Base-by-base conservation (phyloP, 768 basidiomycete species). In the Suillus bovinus region DNA sequence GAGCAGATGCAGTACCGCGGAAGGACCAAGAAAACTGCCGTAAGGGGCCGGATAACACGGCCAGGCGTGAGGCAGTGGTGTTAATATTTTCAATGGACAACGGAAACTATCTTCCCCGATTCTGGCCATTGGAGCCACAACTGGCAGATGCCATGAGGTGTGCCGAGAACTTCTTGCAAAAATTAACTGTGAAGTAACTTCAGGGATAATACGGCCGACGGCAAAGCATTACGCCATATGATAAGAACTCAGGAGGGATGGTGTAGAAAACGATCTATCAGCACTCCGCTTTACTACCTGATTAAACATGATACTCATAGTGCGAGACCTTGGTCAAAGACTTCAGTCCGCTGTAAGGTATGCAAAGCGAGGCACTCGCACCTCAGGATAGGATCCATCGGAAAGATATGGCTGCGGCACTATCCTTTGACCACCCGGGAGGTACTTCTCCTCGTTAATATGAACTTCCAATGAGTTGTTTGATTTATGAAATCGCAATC, bases 401-500 rank as follows among this genome's bases (percentile, higher is more conserved):
- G 34, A 54, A 16, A 54, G 24, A 36, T 17, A 17, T 38, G 6
- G 27, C 17, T 38, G 38, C 5, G 24, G 24, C 5, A 3, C 36
- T 38, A 22, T 20, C 24, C 24, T 27, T 17, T 39, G 24, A 36
- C 36, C 55, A 39, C 38, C 36, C 11, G 11, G 29, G 29, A 33
- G 29, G 10, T 31, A 31, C 49, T 31, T 52, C 50, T 31, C 29
- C 31, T 52, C 50, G 29, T 52, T 13, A 29, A 27, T 56, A 27
- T 38, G 55, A 56, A 56, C 17, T 56, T 56, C 17, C 55, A 56
- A 56, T 29, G 38, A 56, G 27, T 20, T 4, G 10, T 56, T n/a
- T 56, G 27, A 56, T 56, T 56, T 39, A 56, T 56, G 55, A 56
- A 56, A 41, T 38, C 27, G 55, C 38, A 56, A 56, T 56, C 55